Evolutionary conservation across 148 eudicot species (phyloP).

Genomic region (Spergularia marina): DNA sequence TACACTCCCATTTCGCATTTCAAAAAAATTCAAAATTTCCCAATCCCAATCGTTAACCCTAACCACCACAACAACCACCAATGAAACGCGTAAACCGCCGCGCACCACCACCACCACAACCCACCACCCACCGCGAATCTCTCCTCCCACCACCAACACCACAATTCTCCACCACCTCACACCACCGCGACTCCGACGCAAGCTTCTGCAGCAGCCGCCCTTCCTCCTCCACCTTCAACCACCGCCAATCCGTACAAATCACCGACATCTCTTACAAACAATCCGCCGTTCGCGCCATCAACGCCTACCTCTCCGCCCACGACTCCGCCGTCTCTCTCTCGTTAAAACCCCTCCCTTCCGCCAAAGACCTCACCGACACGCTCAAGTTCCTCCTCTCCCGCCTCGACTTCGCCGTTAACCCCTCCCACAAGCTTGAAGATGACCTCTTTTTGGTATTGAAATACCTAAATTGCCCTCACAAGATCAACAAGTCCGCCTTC

Average conservation of each 20-base stretch:
- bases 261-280: constrained; percentile 47
- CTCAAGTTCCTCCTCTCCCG: constrained; percentile 50
- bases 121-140: background rate
- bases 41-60: background rate
- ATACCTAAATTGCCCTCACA: constrained; percentile 61
- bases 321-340: constrained; percentile 34
- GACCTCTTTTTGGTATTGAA: constrained; percentile 46
- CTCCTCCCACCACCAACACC: constrained; percentile 27
- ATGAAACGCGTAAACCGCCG: constrained; percentile 3
- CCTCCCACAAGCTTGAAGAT: constrained; percentile 39
- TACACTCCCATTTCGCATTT: no score
- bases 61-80: background rate
- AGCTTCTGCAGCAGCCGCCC: constrained; percentile 74
- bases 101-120: background rate
- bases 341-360: constrained; percentile 64
- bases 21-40: background rate
- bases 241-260: constrained; percentile 14
- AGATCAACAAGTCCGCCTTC: constrained; percentile 71
- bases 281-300: constrained; percentile 59
- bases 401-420: constrained; percentile 29
- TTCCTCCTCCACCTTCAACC: constrained; percentile 39
- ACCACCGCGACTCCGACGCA: constrained; percentile 68
- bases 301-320: constrained; percentile 55
- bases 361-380: constrained; percentile 56
- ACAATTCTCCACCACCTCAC: background rate